Base-by-base conservation (phyloP, 2,329 filamentous ascomycete genomes). In the Clarireedia paspali region DNA sequence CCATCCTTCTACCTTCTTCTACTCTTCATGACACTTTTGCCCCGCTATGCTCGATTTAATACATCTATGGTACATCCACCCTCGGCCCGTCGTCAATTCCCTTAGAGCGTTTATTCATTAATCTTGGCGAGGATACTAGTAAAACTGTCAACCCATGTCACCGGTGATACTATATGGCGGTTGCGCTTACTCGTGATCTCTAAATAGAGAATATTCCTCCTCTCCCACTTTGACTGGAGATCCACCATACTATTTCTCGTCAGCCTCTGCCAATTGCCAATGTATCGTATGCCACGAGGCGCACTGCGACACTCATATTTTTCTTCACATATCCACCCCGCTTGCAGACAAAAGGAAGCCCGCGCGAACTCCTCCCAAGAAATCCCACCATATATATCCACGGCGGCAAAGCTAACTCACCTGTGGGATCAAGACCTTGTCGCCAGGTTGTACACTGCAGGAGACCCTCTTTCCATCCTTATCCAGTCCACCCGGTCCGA, bases 201-300 rank as follows among this genome's bases (percentile, higher is more conserved):
- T 84, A 87, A 96, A 99, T 63, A 99, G 84, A 62, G 88, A 85
- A 80, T 84, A 97, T 78, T 99, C 94, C 66, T 97, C 91, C 68
- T 99, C 92, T 66, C 92, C 94, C 66, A 97, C 89, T 84, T 97
- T 97, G 74, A 99, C 85, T 63, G 92, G 87, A 70, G 87, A 94
- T 63, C 94, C 94, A 69, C 94, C 94, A 70, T 87, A 99, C 89
- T 95, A 68, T 60, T 60, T 47, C 47, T 24, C 47, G 63, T 72
- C 59, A 72, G 68, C 12, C 30, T 34, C 47, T 24, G 36, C 17
- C 42, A 49, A 47, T 15, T 30, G 38, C 34, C 30, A 24, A 51
- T 50, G 15, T 36, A 24, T 7, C n/a, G 17, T 24, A 27, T n/a
- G n/a, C 20, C 14, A 24, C 23, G 7, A 40, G 39, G 39, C 17